Evolutionary conservation across 345 rosid genomes (phyloP).

Genomic region (Combretum micranthum): DNA sequence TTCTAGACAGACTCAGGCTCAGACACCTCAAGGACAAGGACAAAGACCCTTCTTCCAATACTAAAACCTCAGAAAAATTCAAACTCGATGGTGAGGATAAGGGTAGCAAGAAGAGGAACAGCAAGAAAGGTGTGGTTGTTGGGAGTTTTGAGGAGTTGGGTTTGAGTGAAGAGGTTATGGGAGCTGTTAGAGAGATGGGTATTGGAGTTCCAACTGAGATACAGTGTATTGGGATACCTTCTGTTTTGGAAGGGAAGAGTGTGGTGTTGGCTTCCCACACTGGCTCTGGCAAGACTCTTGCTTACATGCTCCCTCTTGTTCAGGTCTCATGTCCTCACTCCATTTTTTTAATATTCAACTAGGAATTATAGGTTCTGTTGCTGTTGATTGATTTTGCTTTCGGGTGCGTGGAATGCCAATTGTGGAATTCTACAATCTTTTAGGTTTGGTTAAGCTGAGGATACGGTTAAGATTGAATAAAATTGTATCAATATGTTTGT

Average conservation of each 20-base stretch:
- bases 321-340: conserved; percentile 35
- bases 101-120: conserved; percentile 21
- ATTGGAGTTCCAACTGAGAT: conserved; percentile 91
- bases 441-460: too few species aligned
- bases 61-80: conserved; percentile 18
- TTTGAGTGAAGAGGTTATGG: conserved; percentile 71
- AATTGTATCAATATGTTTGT: too few species aligned
- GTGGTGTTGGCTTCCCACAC: conserved; percentile 94
- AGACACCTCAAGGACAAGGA: conserved; percentile 58
- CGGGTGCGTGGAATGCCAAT: too few species aligned
- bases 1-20: conserved; percentile 70
- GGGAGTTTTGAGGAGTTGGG: conserved; percentile 76
- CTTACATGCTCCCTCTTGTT: conserved; percentile 85
- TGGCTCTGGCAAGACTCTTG: conserved; percentile 93
- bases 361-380: too few species aligned
- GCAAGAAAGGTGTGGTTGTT: conserved; percentile 32
- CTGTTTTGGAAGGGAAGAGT: conserved; percentile 68
- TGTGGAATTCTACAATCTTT: too few species aligned
- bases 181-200: conserved; percentile 66
- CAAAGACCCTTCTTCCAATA: conserved; percentile 20
- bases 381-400: too few species aligned
- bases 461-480: too few species aligned
- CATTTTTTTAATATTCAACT: too few species aligned
- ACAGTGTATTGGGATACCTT: conserved; percentile 83
- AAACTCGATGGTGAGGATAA: neutral